Evolutionary conservation across 441 rosid species (phyloP).

Genomic region (Eruca vesicaria): DNA sequence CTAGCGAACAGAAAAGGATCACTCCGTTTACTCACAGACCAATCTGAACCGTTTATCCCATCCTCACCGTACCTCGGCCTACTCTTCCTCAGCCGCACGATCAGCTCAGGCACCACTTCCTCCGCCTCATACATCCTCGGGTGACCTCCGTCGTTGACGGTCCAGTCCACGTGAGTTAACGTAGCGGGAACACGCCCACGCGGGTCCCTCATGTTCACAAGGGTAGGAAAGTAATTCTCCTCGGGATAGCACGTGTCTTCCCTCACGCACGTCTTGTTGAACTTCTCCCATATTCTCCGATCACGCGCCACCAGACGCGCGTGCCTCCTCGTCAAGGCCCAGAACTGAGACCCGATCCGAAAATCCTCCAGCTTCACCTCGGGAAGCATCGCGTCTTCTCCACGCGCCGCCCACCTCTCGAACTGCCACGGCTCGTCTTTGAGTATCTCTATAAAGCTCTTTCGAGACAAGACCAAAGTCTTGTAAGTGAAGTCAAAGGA

Average conservation of each 20-base stretch:
- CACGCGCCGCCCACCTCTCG: slow-evolving; percentile 84
- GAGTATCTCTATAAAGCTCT: slow-evolving; percentile 72
- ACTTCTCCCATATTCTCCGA: slow-evolving; percentile 55
- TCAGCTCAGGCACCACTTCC: slow-evolving; percentile 55
- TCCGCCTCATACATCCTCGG: slow-evolving; percentile 52
- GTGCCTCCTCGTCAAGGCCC: slow-evolving; percentile 69
- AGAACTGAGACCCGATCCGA: slow-evolving; percentile 83
- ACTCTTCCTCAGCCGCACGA: slow-evolving; percentile 36
- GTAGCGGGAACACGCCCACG: slow-evolving; percentile 56
- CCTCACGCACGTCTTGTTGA: slow-evolving; percentile 51
- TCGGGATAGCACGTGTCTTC: slow-evolving; percentile 66
- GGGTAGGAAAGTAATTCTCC: slow-evolving; percentile 74
- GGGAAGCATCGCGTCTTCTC: slow-evolving; percentile 60
- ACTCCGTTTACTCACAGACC: slow-evolving; percentile 10
- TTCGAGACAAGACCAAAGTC: slow-evolving; percentile 34
- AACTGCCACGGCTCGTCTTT: slow-evolving; percentile 48
- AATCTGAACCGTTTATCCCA: slow-evolving; percentile 51
- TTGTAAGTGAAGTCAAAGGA: slow-evolving; percentile 58
- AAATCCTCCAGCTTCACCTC: slow-evolving; percentile 69
- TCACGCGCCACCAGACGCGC: slow-evolving; percentile 64
- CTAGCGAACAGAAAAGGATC: slow-evolving; percentile 69
- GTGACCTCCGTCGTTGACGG: slow-evolving; percentile 50
- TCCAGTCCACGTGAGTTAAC: slow-evolving; percentile 81
- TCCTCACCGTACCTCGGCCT: slow-evolving; percentile 57
- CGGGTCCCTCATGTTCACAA: slow-evolving; percentile 59